Conservation (phyloP, 345 rosid genomes). For the Citrus glauca region DNA sequence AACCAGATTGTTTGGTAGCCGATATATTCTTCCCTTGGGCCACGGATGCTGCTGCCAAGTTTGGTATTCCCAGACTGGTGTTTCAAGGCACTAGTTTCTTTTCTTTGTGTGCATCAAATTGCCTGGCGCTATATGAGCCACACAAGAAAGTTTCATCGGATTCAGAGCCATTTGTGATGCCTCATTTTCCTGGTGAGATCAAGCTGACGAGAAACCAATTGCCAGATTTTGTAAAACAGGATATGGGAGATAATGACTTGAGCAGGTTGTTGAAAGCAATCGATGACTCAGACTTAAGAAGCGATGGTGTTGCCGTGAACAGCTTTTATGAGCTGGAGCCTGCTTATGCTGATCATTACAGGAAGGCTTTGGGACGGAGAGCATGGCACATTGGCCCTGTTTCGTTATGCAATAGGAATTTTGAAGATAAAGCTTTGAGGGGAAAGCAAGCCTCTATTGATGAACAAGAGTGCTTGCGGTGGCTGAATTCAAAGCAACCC, state of each 20-base stretch:
- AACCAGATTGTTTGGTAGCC: constrained; percentile 36
- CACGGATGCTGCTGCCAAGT: constrained; percentile 30
- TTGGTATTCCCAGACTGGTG: constrained; percentile 32
- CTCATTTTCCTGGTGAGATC: constrained; percentile 34
- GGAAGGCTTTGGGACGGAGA: constrained; percentile 29
- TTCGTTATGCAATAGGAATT: constrained; percentile 18
- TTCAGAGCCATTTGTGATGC: constrained; percentile 25
- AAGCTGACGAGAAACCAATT: constrained; percentile 22
- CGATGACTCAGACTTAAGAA: constrained; percentile 20
- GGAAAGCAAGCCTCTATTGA: constrained; percentile 20
- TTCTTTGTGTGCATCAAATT: constrained; percentile 10
- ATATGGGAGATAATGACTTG: not conserved
- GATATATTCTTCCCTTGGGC: constrained; percentile 39
- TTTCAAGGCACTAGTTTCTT: constrained; percentile 34
- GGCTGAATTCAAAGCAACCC: constrained; percentile 36
- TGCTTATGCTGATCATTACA: constrained; percentile 33
- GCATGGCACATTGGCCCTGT: constrained; percentile 48
- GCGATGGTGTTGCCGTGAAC: constrained; percentile 35
- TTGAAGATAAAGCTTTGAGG: constrained; percentile 16
- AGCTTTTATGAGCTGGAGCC: constrained; percentile 49
- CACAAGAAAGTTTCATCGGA: constrained; percentile 20
- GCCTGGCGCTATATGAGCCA: constrained; percentile 17
- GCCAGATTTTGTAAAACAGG: not conserved
- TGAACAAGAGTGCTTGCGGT: constrained; percentile 31
- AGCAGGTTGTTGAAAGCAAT: not conserved